phyloP scores from a whole-genome alignment of 2,329 filamentous ascomycete genomes.

The Claviceps sp. region DNA sequence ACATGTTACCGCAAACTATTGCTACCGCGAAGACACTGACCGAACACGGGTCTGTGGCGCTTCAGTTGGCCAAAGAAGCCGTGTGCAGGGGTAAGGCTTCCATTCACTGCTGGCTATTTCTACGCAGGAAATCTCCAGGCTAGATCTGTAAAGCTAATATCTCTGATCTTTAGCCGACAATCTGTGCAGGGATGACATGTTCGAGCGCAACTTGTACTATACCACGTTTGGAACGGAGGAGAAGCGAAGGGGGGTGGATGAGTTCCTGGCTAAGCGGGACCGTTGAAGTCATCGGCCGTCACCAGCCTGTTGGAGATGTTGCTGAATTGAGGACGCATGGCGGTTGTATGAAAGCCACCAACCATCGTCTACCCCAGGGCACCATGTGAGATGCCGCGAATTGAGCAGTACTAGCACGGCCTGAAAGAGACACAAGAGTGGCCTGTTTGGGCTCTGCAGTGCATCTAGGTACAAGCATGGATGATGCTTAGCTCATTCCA shows the following conservation, averaged over 20 bases:
- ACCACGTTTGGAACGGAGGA: constrained; percentile 20
- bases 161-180: constrained; percentile 12
- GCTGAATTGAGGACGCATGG: not conserved
- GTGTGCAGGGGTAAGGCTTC: constrained; percentile 15
- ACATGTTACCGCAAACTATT: constrained; percentile 14
- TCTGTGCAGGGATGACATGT: constrained; percentile 17
- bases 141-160: not conserved
- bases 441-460: not conserved
- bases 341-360: not conserved
- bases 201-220: constrained; percentile 23
- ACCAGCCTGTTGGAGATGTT: constrained; percentile 4
- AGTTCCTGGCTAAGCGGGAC: constrained; percentile 15
- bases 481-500: constrained; percentile 1
- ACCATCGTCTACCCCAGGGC: not conserved
- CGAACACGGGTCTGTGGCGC: constrained; percentile 12
- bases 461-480: not conserved
- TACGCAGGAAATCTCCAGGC: not conserved
- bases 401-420: not conserved
- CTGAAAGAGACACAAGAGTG: not conserved
- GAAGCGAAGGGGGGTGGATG: constrained; percentile 16
- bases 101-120: not conserved
- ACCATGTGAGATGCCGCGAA: not conserved
- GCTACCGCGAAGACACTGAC: constrained; percentile 12
- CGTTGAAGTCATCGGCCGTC: not conserved
- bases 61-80: constrained; percentile 17